Conservation (phyloP, 305 asterid genomes). For the Plantago lanceolata region DNA sequence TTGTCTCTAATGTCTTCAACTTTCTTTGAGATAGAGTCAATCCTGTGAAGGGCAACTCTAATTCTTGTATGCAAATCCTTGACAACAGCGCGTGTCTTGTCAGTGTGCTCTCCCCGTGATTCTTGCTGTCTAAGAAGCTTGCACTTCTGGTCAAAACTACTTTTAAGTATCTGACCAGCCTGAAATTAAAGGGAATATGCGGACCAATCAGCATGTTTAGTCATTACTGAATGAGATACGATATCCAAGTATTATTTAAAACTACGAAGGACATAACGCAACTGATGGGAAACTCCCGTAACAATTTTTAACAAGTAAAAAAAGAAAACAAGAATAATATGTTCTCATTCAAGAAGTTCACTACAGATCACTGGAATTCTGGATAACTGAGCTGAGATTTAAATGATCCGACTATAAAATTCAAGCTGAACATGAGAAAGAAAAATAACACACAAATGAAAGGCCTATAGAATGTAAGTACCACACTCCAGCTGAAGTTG, state of each 20-base stretch:
- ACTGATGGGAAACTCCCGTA: background rate
- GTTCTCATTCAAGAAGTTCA: background rate
- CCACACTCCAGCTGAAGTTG: background rate
- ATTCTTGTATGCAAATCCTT: slow-evolving; percentile 92
- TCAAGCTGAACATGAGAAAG: background rate
- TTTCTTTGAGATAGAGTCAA: slow-evolving; percentile 74
- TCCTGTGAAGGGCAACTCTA: slow-evolving; percentile 84
- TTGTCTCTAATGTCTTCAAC: slow-evolving; percentile 86
- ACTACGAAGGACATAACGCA: background rate
- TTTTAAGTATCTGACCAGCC: slow-evolving; percentile 71
- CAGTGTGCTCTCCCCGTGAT: slow-evolving; percentile 62
- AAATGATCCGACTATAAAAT: background rate
- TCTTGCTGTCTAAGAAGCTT: slow-evolving; percentile 79
- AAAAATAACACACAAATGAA: background rate
- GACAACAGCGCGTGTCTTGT: slow-evolving; percentile 79
- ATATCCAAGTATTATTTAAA: background rate
- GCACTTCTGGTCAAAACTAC: slow-evolving; percentile 70
- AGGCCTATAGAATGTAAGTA: background rate
- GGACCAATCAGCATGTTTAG: background rate
- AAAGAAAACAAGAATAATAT: background rate
- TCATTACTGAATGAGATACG: background rate
- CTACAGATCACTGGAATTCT: no score
- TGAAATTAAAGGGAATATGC: slow-evolving; percentile 34
- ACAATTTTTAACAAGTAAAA: background rate
- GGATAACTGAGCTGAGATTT: no score